A percentile compares a stretch with the other conserved stretches of the same genome.
Conservation (phyloP, 169 alveolate genomes). For the Perkinsus chesapeaki region DNA sequence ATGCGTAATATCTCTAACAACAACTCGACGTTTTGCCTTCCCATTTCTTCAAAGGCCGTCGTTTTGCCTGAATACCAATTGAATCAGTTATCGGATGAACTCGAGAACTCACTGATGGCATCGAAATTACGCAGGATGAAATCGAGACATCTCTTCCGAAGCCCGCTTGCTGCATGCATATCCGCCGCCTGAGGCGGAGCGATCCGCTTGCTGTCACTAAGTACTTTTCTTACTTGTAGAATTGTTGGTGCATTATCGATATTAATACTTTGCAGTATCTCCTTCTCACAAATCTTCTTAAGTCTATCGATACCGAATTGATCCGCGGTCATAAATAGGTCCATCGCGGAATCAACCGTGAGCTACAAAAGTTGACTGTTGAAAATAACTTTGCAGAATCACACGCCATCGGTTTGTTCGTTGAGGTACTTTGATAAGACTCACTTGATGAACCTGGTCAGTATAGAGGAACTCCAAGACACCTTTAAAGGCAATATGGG, state of each 20-base stretch:
- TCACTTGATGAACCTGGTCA: slow-evolving; percentile 35
- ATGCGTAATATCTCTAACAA: slow-evolving; percentile 37
- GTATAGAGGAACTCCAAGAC: slow-evolving; percentile 49
- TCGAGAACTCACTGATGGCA: slow-evolving; percentile 22
- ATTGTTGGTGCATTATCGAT: slow-evolving; percentile 36
- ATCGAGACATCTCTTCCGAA: slow-evolving; percentile 21
- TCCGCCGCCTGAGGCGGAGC: slow-evolving; percentile 13
- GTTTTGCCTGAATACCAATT: slow-evolving; percentile 17
- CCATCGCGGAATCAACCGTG: slow-evolving; percentile 38
- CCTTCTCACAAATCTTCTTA: slow-evolving; percentile 51
- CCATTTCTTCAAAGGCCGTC: slow-evolving; percentile 41
- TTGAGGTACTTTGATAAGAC: slow-evolving; percentile 17
- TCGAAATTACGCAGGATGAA: slow-evolving; percentile 33
- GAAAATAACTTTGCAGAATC: background rate
- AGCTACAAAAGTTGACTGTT: no score
- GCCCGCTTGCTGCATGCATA: slow-evolving; percentile 1
- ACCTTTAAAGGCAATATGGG: slow-evolving; percentile 42
- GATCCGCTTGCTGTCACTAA: no score
- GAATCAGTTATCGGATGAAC: background rate
- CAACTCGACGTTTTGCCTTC: slow-evolving; percentile 49
- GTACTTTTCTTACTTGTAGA: slow-evolving; percentile 5
- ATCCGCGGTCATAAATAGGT: slow-evolving; percentile 63
- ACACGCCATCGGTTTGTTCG: no score
- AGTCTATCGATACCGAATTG: slow-evolving; percentile 54
- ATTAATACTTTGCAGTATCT: slow-evolving; percentile 42